Conservation (phyloP, 495 filamentous ascomycete genomes). For the Neurospora sp. region DNA sequence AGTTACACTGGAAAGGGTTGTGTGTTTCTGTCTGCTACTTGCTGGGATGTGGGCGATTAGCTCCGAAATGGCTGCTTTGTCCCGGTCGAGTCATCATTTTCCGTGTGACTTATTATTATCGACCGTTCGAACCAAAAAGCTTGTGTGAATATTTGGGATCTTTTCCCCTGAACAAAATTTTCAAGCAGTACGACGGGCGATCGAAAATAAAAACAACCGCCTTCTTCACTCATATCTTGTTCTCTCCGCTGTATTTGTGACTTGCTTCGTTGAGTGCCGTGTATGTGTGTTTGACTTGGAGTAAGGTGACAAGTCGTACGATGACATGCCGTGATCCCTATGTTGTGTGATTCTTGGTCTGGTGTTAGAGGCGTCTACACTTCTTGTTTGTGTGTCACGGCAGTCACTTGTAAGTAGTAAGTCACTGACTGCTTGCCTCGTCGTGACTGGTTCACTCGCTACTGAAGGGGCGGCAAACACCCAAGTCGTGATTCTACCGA, state of each 20-base stretch:
- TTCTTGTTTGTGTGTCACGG: not conserved
- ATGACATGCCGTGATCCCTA: not conserved
- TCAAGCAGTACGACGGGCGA: not conserved
- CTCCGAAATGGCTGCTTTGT: not conserved
- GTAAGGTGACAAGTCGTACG: not conserved
- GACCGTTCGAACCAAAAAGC: not conserved
- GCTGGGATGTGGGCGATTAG: not conserved
- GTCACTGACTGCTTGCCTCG: not conserved
- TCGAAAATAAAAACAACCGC: not conserved
- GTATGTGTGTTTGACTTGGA: not conserved
- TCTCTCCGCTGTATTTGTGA: not conserved
- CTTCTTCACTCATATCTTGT: not conserved
- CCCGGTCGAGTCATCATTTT: not conserved
- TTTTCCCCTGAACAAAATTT: not conserved
- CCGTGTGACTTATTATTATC: not conserved
- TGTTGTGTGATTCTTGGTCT: not conserved
- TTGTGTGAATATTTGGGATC: not conserved
- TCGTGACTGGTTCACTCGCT: not conserved
- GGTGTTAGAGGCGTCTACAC: not conserved
- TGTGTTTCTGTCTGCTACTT: not conserved
- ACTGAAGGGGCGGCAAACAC: not conserved
- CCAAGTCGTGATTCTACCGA: not conserved
- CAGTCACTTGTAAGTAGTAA: not conserved
- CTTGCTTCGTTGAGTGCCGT: not conserved
- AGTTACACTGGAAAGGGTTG: not conserved